A percentile compares a stretch with the other conserved stretches of the same genome.
phyloP scores from a whole-genome alignment of 495 filamentous ascomycete species.

The Daldinia decipiens region DNA sequence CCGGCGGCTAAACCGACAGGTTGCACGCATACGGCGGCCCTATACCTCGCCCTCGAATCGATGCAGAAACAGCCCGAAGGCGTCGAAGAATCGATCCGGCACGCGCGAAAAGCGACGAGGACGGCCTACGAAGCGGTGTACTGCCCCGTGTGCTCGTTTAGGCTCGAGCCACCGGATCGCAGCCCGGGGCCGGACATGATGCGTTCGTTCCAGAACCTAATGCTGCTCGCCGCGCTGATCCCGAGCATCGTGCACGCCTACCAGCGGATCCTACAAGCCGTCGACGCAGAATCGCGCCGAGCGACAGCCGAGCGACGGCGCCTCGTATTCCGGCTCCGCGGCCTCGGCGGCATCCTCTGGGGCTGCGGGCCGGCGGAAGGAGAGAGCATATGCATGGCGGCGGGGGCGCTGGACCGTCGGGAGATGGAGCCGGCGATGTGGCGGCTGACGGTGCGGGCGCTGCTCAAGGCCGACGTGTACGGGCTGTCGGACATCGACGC shows the following conservation, averaged over 20 bases:
- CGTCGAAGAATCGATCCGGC: slow-evolving; percentile 58
- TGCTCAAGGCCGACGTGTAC: slow-evolving; percentile 64
- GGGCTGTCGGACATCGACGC: slow-evolving; percentile 49
- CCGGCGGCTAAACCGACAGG: background rate
- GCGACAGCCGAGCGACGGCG: slow-evolving; percentile 53
- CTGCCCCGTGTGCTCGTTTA: slow-evolving; percentile 66
- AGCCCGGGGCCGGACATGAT: slow-evolving; percentile 33
- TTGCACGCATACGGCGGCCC: slow-evolving; percentile 53
- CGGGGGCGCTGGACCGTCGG: slow-evolving; percentile 40
- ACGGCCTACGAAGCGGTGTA: slow-evolving; percentile 67
- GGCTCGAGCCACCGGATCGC: slow-evolving; percentile 47
- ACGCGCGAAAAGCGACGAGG: slow-evolving; percentile 66
- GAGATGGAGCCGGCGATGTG: slow-evolving; percentile 60
- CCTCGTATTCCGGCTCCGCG: slow-evolving; percentile 55
- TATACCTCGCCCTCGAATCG: slow-evolving; percentile 59
- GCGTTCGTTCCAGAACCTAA: slow-evolving; percentile 67
- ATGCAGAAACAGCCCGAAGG: slow-evolving; percentile 58
- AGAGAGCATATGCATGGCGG: slow-evolving; percentile 38
- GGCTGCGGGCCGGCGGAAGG: slow-evolving; percentile 32
- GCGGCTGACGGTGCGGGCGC: slow-evolving; percentile 60
- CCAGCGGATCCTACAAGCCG: slow-evolving; percentile 55
- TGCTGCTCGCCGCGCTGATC: slow-evolving; percentile 72
- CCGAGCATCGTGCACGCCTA: slow-evolving; percentile 71
- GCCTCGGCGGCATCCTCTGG: slow-evolving; percentile 60
- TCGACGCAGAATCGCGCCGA: slow-evolving; percentile 54